Evolutionary conservation across 1,284 basidiomycete species (phyloP).

Genomic region (Ceratobasidium sp.): DNA sequence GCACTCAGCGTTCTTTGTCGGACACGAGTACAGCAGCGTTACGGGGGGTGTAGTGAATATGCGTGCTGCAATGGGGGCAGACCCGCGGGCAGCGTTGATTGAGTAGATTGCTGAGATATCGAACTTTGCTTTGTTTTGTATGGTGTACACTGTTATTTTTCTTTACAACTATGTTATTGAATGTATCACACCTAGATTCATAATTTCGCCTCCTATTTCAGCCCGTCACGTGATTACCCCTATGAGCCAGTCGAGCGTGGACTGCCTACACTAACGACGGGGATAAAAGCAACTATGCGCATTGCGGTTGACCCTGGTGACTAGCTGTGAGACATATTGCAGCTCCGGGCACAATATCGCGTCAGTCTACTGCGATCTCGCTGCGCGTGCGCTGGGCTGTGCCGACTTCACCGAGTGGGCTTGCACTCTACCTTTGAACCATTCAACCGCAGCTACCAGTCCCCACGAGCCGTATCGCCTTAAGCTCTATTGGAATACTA

Average conservation of each 20-base stretch:
- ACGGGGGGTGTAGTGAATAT: slow-evolving; percentile 59
- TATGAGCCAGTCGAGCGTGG: too few species aligned
- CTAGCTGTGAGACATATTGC: too few species aligned
- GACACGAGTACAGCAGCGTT: slow-evolving; percentile 39
- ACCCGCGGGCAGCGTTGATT: slow-evolving; percentile 55
- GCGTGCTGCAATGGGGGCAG: slow-evolving; percentile 56
- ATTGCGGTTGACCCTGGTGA: too few species aligned
- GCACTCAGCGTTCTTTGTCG: slow-evolving; percentile 45
- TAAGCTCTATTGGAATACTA: not conserved
- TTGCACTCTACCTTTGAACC: not conserved
- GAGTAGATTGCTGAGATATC: slow-evolving; percentile 44
- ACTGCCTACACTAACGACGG: too few species aligned
- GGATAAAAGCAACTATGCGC: too few species aligned
- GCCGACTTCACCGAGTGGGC: not conserved
- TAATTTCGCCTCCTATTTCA: not conserved
- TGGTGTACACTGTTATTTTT: not conserved
- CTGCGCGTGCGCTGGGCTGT: slow-evolving; percentile 12
- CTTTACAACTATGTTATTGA: not conserved
- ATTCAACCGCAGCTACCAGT: too few species aligned
- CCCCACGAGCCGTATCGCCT: not conserved
- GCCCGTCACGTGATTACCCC: slow-evolving; percentile 10
- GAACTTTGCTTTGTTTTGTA: not conserved
- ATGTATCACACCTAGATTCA: slow-evolving; percentile 9
- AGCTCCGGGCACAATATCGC: too few species aligned
- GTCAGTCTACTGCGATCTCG: slow-evolving; percentile 7